Base-by-base conservation (phyloP, 768 basidiomycete genomes). In the Termitomyces heimii region DNA sequence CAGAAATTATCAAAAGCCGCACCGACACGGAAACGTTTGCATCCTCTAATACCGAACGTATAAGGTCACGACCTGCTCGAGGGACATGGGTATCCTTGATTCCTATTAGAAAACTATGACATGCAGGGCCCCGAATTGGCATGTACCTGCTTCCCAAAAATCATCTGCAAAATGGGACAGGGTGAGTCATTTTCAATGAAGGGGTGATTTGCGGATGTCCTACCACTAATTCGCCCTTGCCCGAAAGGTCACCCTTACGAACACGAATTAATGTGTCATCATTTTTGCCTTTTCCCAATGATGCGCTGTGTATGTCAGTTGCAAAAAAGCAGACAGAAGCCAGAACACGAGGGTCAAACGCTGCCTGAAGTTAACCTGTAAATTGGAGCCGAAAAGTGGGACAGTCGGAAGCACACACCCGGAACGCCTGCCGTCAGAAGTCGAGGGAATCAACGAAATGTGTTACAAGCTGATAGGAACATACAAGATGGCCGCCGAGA, bases 281-380 rank as follows among this genome's bases (percentile, higher is more conserved):
- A 29, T 80, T 83, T 65, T 86, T 85, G 7, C 91, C 89, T 66
- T 86, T 88, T 5, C 95, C 94, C 22, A 98, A 84, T 0, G 92
- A 85, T 1, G 91, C 91, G 48, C 78, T 78, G 70, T 98, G 96
- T 46, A 98, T 84, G 68, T 96, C 94, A 16, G 96, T 98, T 2
- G 90, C 93, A 66, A 98, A 98, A 76, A 92, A 98, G 73, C 94
- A 97, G 42, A 96, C 90, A 0, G 91, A 80, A 0, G 95, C 77
- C 3, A 92, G 76, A 24, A 97, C 82, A 34, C 95, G 84, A 5
- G 80, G 75, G 68, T 98, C 89, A 67, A 98, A 94, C 0, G 94
- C 91, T 49, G 92, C 92, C 92, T 95, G 57, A 5, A 44, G 44
- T 35, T 22, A 37, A 18, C 1, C 12, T 31, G 28, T 31, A 46